These are phyloP conservation scores for Daldinia vernicosa DNA, from an alignment of 495 filamentous ascomycete species.

Conservation along the genomic window DNA sequence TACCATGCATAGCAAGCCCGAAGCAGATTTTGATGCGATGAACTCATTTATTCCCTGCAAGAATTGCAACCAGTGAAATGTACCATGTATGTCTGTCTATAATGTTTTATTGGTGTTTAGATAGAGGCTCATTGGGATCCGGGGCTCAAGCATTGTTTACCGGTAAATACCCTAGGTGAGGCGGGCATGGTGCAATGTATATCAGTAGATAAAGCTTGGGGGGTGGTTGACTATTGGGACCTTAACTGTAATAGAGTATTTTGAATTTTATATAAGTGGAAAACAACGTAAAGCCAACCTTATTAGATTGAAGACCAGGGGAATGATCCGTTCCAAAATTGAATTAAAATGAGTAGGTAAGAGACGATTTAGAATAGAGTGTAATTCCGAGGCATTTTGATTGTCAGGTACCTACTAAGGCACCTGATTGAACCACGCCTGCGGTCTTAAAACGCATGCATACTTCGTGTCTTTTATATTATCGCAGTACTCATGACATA, in stretches of 20 bases:
- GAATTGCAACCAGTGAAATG: not conserved
- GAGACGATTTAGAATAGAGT: not conserved
- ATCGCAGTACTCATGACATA: not conserved
- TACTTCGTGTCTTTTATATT: not conserved
- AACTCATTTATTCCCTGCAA: not conserved
- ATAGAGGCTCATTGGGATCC: not conserved
- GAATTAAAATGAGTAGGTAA: not conserved
- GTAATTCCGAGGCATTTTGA: not conserved
- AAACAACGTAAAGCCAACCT: not conserved
- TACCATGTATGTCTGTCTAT: not conserved
- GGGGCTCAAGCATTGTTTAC: not conserved
- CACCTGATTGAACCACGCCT: not conserved
- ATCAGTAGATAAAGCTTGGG: too few species aligned
- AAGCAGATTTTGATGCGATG: not conserved
- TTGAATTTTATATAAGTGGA: not conserved
- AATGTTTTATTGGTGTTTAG: not conserved
- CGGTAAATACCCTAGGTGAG: too few species aligned
- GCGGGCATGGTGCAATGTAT: too few species aligned
- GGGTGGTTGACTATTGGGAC: not conserved
- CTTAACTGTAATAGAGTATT: not conserved
- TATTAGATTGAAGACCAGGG: not conserved
- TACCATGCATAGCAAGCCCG: not conserved
- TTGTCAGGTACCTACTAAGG: not conserved
- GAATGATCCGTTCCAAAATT: not conserved
- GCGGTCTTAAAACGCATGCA: not conserved